Evolutionary conservation across 2,329 filamentous ascomycete genomes (phyloP).

Genomic region (Talaromyces islandicus): DNA sequence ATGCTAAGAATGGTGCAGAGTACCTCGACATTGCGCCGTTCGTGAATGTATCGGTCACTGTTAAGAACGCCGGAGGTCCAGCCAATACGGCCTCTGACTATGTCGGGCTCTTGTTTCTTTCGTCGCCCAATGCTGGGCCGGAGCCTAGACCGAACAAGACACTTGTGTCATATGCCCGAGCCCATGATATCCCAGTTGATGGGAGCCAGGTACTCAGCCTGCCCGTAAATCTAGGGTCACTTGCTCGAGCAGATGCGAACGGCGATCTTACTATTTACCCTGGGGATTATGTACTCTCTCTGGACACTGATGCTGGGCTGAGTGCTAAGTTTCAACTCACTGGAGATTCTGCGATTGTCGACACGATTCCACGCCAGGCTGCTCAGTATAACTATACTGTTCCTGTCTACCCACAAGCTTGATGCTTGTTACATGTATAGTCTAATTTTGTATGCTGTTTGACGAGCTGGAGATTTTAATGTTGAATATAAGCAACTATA

Average conservation of each 20-base stretch:
- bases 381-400: no score
- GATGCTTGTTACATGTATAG: neutral
- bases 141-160: constrained; percentile 10
- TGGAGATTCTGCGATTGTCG: neutral
- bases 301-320: constrained; percentile 1
- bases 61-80: neutral
- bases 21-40: neutral
- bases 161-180: constrained; percentile 10
- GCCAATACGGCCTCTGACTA: neutral
- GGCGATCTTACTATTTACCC: constrained; percentile 12
- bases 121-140: constrained; percentile 3
- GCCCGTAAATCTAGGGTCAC: constrained; percentile 11
- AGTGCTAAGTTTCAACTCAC: neutral
- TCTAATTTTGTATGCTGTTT: neutral
- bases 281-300: constrained; percentile 10
- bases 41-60: neutral
- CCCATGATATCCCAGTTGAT: constrained; percentile 1
- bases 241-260: constrained; percentile 13
- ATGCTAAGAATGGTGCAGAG: neutral
- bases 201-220: neutral
- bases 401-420: no score
- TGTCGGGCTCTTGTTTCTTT: neutral
- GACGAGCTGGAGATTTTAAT: no score
- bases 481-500: no score
- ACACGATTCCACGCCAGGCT: neutral